A percentile compares a stretch with the other conserved stretches of the same genome.
These are phyloP conservation scores for Fusarium sp. DNA, from an alignment of 2,329 filamentous ascomycete genomes.

Conservation along the genomic window DNA sequence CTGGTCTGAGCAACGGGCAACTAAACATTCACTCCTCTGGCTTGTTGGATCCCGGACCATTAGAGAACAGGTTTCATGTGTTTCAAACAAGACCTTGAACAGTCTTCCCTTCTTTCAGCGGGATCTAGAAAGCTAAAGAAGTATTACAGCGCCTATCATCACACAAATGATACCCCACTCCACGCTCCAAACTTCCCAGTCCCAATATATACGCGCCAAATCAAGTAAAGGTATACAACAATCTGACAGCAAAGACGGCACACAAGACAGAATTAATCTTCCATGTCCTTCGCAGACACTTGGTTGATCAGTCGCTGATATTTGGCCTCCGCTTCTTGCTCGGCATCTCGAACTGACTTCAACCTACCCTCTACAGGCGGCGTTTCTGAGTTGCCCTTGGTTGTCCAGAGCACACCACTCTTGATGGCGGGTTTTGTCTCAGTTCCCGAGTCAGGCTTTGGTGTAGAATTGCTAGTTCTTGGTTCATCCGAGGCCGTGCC, in stretches of 20 bases:
- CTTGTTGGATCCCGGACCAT: neutral
- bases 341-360: constrained; percentile 46
- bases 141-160: constrained; percentile 24
- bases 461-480: constrained; percentile 45
- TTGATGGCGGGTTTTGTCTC: constrained; percentile 39
- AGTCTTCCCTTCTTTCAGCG: constrained; percentile 2
- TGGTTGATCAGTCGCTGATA: constrained; percentile 52
- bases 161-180: constrained; percentile 25
- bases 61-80: neutral
- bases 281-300: constrained; percentile 48
- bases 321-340: constrained; percentile 48
- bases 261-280: constrained; percentile 8
- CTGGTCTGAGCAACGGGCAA: neutral
- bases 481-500: constrained; percentile 43
- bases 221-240: constrained; percentile 25
- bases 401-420: constrained; percentile 51
- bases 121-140: constrained; percentile 14
- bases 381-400: constrained; percentile 39
- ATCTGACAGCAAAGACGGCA: neutral
- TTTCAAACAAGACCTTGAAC: neutral
- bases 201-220: constrained; percentile 25
- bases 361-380: constrained; percentile 30
- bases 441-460: constrained; percentile 43
- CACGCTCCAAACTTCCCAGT: constrained; percentile 37
- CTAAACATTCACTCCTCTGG: neutral